Evolutionary conservation across 768 basidiomycete species (phyloP), one percentile per base, ranked within the genome.

Genomic region (Boletales sp.): DNA sequence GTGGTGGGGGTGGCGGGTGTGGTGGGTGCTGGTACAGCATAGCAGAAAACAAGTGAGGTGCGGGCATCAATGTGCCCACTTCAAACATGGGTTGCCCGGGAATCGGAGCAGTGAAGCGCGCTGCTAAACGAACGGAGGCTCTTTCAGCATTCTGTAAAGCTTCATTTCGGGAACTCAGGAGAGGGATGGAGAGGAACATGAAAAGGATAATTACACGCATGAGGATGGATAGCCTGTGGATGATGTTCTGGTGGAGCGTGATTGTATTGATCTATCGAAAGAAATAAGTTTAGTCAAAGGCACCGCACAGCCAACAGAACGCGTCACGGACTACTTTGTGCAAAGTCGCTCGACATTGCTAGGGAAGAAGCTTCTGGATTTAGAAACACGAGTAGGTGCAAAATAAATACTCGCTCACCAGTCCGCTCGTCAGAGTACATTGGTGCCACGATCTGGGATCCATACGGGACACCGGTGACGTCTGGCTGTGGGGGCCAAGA

Each of bases 401-500:
- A 43, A 48, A 49, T 50, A 43, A 45, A 48, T 43, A 47, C 42
- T 17, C 43, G 42, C 76, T 61, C 60, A 82, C 83, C 74, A 46
- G 78, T 74, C 52, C 81, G 77, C 58, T 83, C 81, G 56, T 79
- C 81, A 48, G 81, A 75, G 64, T 78, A 82, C 63, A 78, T 72
- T 57, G 74, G 72, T 8, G 75, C 52, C 35, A 79, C 61, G 43
- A 69, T 69, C 47, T 75, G 68, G n/a, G 74, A 62, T 36, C 67
- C 71, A 56, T 80, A 82, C n/a, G 69, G 50, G 55, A 70, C 65
- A 45, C 51, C 57, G 1, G 71, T 46, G 13, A 67, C 59, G 41
- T 71, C 68, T 35, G 68, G 57, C 14, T 65, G 69, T 39, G 55
- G 54, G n/a, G 65, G 55, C 69, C 73, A 75, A 5, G 65, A 53